A percentile compares a stretch with the other conserved stretches of the same genome.
Conservation (phyloP, 2,329 filamentous ascomycete genomes). For the Leptographium radiaticola region DNA sequence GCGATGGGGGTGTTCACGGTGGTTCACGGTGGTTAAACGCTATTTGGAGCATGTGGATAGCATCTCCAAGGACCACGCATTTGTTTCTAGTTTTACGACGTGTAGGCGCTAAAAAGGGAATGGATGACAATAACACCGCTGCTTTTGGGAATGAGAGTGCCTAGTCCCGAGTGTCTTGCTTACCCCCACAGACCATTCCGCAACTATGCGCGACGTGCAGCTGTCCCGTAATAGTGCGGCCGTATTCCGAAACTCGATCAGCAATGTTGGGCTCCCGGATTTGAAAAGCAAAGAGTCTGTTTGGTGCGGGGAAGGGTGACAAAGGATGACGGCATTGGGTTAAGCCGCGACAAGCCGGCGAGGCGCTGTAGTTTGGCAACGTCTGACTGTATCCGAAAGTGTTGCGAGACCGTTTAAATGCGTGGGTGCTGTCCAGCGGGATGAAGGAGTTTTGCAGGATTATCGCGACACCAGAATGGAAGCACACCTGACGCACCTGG, state of each 20-base stretch:
- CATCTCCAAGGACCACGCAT: neutral
- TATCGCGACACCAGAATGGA: neutral
- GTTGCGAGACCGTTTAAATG: neutral
- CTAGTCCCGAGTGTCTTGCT: too few relatives aligned
- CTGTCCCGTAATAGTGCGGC: too few relatives aligned
- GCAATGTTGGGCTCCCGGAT: too few relatives aligned
- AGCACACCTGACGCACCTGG: neutral
- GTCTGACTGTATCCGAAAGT: too few relatives aligned
- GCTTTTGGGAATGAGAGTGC: too few relatives aligned
- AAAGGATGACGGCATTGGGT: neutral
- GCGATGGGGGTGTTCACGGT: neutral
- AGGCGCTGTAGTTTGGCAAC: neutral
- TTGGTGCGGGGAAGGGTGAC: neutral
- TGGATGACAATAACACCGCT: neutral
- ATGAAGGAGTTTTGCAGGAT: too few relatives aligned
- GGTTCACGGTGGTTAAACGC: slow-evolving; percentile 1
- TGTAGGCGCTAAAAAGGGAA: neutral
- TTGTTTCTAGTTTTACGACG: slow-evolving; percentile 1
- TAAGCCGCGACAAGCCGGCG: slow-evolving; percentile 1
- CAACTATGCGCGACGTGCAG: too few relatives aligned
- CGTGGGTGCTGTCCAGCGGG: neutral
- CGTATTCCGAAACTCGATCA: too few relatives aligned
- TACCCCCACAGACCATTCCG: too few relatives aligned
- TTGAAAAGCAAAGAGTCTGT: too few relatives aligned
- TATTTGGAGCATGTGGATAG: neutral